Percentiles rank a stretch among this genome's conserved stretches.
Conservation (phyloP, 345 rosid genomes). For the Gossypium australe region DNA sequence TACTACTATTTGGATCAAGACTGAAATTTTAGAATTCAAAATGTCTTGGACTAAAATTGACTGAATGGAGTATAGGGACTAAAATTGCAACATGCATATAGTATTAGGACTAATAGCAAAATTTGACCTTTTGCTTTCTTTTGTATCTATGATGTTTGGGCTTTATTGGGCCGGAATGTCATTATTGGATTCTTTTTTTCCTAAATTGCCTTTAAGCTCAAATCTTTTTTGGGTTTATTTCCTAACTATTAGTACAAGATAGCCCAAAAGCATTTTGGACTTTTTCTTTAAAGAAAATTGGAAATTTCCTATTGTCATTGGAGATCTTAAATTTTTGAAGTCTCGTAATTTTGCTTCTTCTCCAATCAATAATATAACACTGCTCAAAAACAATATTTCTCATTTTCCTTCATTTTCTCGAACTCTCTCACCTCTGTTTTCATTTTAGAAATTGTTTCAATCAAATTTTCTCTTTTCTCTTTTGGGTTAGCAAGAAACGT, state of each 20-base stretch:
- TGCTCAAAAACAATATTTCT: background rate
- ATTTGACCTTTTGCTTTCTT: too few relatives aligned
- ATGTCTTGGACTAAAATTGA: too few relatives aligned
- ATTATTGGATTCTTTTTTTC: background rate
- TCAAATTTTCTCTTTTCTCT: background rate
- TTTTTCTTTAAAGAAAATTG: background rate
- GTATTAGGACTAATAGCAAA: too few relatives aligned
- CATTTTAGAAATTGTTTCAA: background rate
- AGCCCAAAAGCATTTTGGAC: background rate
- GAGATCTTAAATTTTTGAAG: too few relatives aligned
- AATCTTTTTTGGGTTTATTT: background rate
- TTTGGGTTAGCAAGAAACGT: background rate
- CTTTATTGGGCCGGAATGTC: background rate
- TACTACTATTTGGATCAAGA: too few relatives aligned
- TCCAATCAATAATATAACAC: too few relatives aligned
- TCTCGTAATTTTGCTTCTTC: too few relatives aligned
- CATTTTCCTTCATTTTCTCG: background rate
- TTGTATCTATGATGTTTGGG: background rate
- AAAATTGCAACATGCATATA: too few relatives aligned
- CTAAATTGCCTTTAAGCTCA: background rate
- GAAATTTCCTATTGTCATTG: too few relatives aligned
- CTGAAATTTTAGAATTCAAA: too few relatives aligned
- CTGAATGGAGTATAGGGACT: too few relatives aligned
- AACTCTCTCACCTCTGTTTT: background rate
- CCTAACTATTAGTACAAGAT: background rate